These are phyloP conservation scores for Thecaphora thlaspeos DNA, from an alignment of 1,284 basidiomycete species.

Conservation along the genomic window DNA sequence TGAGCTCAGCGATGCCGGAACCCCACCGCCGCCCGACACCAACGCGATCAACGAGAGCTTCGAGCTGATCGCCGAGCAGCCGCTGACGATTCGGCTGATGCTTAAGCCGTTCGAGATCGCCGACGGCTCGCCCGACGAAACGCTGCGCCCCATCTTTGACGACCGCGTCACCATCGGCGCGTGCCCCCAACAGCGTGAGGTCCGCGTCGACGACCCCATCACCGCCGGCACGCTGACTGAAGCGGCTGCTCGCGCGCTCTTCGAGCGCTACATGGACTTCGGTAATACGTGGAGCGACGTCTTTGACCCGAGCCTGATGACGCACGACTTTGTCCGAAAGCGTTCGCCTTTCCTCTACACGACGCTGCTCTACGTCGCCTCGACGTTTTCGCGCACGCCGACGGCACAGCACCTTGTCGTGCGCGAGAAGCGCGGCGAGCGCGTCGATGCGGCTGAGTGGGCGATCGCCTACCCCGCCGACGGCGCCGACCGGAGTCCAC, in stretches of 20 bases:
- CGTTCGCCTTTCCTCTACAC: constrained; percentile 38
- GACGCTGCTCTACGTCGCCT: constrained; percentile 27
- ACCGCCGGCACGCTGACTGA: constrained; percentile 27
- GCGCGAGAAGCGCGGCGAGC: constrained; percentile 17
- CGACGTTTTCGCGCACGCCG: constrained; percentile 16
- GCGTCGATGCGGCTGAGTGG: constrained; percentile 14
- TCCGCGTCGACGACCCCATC: constrained; percentile 26
- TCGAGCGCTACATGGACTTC: constrained; percentile 29
- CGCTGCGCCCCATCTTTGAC: constrained; percentile 15
- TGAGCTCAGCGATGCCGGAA: constrained; percentile 17
- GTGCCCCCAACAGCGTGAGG: constrained; percentile 9
- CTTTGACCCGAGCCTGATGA: constrained; percentile 27
- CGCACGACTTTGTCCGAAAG: constrained; percentile 37
- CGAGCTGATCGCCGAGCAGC: constrained; percentile 38
- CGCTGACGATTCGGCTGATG: constrained; percentile 30
- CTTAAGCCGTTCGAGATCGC: constrained; percentile 37
- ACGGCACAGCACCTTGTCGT: constrained; percentile 26
- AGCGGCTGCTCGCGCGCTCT: constrained; percentile 26
- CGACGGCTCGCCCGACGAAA: constrained; percentile 19
- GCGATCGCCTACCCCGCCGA: constrained; percentile 22
- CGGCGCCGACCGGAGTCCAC: too few species aligned
- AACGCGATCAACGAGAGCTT: constrained; percentile 29
- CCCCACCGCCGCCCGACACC: constrained; percentile 20
- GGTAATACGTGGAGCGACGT: constrained; percentile 26
- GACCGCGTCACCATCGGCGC: constrained; percentile 21